These are phyloP conservation scores for Neofusicoccum umdonicola DNA, from an alignment of 2,329 filamentous ascomycete species.

Conservation along the genomic window DNA sequence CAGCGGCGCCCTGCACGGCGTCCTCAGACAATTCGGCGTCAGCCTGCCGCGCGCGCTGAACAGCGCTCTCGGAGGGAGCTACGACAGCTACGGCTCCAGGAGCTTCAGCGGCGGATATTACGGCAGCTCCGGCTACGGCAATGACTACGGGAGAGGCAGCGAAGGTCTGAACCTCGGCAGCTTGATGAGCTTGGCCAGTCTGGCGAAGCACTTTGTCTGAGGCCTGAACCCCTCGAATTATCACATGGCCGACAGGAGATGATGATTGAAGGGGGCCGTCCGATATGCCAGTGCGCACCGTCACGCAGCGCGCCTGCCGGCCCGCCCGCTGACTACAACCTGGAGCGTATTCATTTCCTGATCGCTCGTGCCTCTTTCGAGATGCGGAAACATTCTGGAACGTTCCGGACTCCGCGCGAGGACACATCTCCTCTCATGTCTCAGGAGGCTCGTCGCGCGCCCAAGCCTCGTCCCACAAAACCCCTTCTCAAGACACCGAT, in stretches of 20 bases:
- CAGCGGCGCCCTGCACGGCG: constrained; percentile 74
- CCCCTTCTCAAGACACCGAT: constrained; percentile 1
- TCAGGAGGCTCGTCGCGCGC: neutral
- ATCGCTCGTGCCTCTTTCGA: neutral
- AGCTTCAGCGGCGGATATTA: constrained; percentile 40
- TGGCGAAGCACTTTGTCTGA: constrained; percentile 16
- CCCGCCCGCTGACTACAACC: neutral
- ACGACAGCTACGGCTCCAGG: constrained; percentile 23
- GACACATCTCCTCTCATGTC: constrained; percentile 8
- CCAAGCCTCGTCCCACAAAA: neutral
- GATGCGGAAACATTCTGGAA: constrained; percentile 1
- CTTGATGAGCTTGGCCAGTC: constrained; percentile 15
- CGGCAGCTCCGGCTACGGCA: constrained; percentile 45
- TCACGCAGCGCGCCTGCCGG: neutral
- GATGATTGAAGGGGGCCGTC: neutral
- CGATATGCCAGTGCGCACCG: neutral
- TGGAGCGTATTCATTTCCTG: constrained; percentile 9
- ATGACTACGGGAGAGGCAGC: constrained; percentile 20
- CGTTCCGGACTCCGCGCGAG: neutral
- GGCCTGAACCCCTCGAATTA: neutral
- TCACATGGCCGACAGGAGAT: neutral
- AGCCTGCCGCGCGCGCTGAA: constrained; percentile 64
- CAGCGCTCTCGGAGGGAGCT: constrained; percentile 32
- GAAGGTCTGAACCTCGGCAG: constrained; percentile 15
- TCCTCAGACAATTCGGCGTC: constrained; percentile 77